These are phyloP conservation scores for Xylaria sp. DNA, from an alignment of 2,329 filamentous ascomycete genomes.

Conservation along the genomic window DNA sequence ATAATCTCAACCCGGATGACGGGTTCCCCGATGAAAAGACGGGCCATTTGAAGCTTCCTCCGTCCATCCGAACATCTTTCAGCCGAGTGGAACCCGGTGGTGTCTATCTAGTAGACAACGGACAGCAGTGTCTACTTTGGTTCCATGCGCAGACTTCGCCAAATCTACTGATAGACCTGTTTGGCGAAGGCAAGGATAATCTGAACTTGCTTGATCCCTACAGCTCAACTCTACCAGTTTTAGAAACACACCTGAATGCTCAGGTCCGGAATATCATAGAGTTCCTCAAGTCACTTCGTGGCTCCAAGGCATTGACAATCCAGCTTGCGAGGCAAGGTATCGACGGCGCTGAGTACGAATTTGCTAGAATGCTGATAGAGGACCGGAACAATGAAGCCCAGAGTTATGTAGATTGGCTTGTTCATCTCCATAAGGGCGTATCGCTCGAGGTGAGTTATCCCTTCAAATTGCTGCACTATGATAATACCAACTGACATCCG, in stretches of 20 bases:
- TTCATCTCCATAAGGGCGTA: constrained; percentile 92
- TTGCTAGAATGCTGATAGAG: constrained; percentile 89
- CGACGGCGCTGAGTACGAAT: constrained; percentile 96
- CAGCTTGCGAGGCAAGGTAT: constrained; percentile 92
- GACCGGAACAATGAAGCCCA: constrained; percentile 98
- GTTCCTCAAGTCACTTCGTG: constrained; percentile 82
- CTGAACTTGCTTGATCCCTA: constrained; percentile 85
- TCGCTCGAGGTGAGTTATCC: constrained; percentile 78
- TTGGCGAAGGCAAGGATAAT: constrained; percentile 77
- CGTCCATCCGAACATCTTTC: constrained; percentile 83
- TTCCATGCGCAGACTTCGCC: constrained; percentile 92
- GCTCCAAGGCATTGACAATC: constrained; percentile 87
- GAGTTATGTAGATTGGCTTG: constrained; percentile 98
- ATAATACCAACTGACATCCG: constrained; percentile 25
- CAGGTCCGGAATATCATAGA: constrained; percentile 94
- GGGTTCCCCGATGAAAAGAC: constrained; percentile 90
- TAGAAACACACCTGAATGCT: constrained; percentile 92
- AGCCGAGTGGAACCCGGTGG: constrained; percentile 90
- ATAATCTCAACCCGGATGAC: constrained; percentile 87
- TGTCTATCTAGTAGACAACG: constrained; percentile 94
- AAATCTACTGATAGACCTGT: constrained; percentile 89
- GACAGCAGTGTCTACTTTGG: constrained; percentile 92
- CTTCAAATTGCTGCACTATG: background rate
- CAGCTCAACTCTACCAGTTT: constrained; percentile 79
- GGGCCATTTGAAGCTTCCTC: constrained; percentile 86